Evolutionary conservation across 441 rosid genomes (phyloP).

Genomic region (Populus hybrid): DNA sequence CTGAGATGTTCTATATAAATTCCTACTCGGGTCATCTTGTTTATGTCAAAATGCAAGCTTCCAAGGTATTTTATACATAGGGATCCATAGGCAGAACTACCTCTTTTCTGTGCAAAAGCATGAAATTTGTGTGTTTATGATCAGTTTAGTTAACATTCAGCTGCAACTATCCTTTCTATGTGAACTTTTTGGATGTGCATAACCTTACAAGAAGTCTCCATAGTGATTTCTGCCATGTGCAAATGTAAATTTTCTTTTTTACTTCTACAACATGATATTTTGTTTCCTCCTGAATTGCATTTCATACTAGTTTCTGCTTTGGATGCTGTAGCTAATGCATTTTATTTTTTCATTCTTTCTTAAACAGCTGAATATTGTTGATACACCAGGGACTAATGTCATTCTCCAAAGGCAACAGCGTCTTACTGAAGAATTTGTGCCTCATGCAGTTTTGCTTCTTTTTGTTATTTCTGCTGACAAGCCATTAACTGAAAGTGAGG

Average conservation of each 20-base stretch:
- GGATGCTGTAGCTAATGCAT: conserved; percentile 20
- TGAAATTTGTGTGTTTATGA: not conserved
- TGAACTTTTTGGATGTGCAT: not conserved
- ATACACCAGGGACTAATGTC: conserved; percentile 97
- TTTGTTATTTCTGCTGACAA: conserved; percentile 96
- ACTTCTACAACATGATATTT: not conserved
- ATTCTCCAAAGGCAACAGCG: conserved; percentile 95
- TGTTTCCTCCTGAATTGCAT: not conserved
- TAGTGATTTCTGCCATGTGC: not conserved
- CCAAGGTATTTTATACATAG: not conserved
- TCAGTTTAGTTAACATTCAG: not conserved
- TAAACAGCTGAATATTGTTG: conserved; percentile 83
- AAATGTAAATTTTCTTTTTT: not conserved
- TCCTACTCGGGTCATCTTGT: not conserved
- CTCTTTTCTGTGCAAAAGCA: not conserved
- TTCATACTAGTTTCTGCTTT: conserved; percentile 1
- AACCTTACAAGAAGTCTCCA: not conserved
- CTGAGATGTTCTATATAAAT: not conserved
- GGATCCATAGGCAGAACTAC: not conserved
- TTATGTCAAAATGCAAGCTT: not conserved
- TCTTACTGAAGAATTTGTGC: conserved; percentile 91
- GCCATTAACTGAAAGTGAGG: conserved; percentile 97
- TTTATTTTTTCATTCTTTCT: conserved; percentile 1
- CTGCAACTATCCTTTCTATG: not conserved
- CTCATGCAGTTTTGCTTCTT: conserved; percentile 86